phyloP scores from a whole-genome alignment of 768 basidiomycete genomes.

The Holtermannia corniformis region DNA sequence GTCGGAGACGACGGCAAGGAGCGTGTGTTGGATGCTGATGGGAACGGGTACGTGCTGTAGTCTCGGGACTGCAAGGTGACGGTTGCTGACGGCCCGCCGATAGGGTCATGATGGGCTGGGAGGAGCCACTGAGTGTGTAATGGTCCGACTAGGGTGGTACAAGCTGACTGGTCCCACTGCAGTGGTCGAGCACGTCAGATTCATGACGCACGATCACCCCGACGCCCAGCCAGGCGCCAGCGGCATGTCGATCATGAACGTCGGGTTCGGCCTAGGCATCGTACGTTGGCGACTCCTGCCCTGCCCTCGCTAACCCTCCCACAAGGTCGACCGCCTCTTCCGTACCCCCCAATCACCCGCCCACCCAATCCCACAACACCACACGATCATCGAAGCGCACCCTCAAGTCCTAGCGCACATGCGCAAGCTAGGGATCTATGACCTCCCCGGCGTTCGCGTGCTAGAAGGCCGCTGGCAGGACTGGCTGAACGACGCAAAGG shows the following conservation, averaged over 20 bases:
- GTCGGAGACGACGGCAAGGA: slow-evolving; percentile 68
- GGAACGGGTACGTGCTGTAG: slow-evolving; percentile 42
- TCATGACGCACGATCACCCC: slow-evolving; percentile 52
- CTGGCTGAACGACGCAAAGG: slow-evolving; percentile 40
- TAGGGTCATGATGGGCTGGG: slow-evolving; percentile 99
- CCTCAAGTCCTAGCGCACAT: slow-evolving; percentile 80
- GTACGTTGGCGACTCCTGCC: slow-evolving; percentile 22
- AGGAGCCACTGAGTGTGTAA: slow-evolving; percentile 61
- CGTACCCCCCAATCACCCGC: slow-evolving; percentile 48
- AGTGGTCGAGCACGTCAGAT: slow-evolving; percentile 69
- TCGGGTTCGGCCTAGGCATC: slow-evolving; percentile 92
- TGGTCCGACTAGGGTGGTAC: background rate
- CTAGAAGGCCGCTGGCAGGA: slow-evolving; percentile 94
- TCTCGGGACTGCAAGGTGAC: background rate
- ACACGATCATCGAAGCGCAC: slow-evolving; percentile 91
- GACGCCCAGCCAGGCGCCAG: slow-evolving; percentile 15
- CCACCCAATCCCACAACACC: slow-evolving; percentile 51
- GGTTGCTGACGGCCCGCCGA: background rate
- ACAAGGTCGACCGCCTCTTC: slow-evolving; percentile 73
- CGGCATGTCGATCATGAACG: slow-evolving; percentile 63
- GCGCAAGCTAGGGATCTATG: slow-evolving; percentile 64
- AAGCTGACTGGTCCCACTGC: slow-evolving; percentile 11
- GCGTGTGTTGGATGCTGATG: slow-evolving; percentile 64
- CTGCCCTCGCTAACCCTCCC: background rate
- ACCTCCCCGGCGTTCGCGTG: slow-evolving; percentile 64